Evolutionary conservation across 2,329 filamentous ascomycete genomes (phyloP).

Genomic region (Cordyceps sp.): DNA sequence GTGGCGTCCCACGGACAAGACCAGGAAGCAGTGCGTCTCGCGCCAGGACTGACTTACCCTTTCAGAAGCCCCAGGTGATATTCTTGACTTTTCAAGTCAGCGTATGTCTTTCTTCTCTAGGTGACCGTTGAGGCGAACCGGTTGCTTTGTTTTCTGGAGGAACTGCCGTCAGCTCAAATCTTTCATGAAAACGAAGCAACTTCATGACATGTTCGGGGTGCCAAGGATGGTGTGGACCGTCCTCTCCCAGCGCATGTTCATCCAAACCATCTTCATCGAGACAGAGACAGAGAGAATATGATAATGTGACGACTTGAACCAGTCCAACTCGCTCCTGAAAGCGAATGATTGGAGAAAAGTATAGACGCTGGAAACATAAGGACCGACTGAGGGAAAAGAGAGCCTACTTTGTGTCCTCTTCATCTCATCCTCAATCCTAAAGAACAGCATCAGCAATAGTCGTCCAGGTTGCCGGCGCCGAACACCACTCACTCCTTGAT

Average conservation of each 20-base stretch:
- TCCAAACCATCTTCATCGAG: too few relatives aligned
- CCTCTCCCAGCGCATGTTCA: too few relatives aligned
- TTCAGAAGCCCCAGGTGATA: constrained; percentile 96
- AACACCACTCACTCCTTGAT: constrained; percentile 74
- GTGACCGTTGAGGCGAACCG: constrained; percentile 33
- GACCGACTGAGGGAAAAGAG: neutral
- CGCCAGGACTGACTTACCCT: constrained; percentile 43
- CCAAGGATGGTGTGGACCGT: too few relatives aligned
- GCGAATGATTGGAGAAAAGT: too few relatives aligned
- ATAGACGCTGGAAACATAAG: neutral
- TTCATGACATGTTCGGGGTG: too few relatives aligned
- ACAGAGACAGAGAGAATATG: too few relatives aligned
- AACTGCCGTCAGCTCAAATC: constrained; percentile 10
- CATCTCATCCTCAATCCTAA: constrained; percentile 99
- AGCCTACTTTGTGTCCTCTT: constrained; percentile 84
- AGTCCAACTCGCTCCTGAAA: too few relatives aligned
- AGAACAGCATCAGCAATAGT: constrained; percentile 7
- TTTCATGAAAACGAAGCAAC: too few relatives aligned
- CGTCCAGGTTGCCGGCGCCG: neutral
- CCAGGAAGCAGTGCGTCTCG: too few relatives aligned
- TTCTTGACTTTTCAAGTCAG: constrained; percentile 36
- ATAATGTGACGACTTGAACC: too few relatives aligned
- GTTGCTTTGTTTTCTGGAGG: constrained; percentile 90
- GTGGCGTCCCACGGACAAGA: too few relatives aligned
- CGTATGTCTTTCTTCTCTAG: neutral